Percentiles rank a stretch among this genome's conserved stretches.
These are phyloP conservation scores for Hypomontagnella submonticulosa DNA, from an alignment of 495 filamentous ascomycete genomes.

Conservation along the genomic window DNA sequence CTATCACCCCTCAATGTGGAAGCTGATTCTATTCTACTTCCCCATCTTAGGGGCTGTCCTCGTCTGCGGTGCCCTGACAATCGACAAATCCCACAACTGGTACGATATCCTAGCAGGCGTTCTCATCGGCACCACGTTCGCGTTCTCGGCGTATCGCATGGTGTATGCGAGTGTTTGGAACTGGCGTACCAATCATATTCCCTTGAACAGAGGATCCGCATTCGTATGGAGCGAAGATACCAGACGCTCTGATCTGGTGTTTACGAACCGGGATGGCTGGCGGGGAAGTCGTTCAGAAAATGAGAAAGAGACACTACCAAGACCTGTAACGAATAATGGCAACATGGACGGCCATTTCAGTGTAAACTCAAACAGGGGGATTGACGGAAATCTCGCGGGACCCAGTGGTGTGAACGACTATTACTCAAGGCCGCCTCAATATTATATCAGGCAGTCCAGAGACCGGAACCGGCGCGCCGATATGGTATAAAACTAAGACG, in stretches of 20 bases:
- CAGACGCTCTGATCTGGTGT: constrained; percentile 30
- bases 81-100: constrained; percentile 62
- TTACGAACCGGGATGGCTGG: constrained; percentile 41
- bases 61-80: constrained; percentile 60
- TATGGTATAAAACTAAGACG: constrained; percentile 13
- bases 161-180: constrained; percentile 57
- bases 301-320: constrained; percentile 28
- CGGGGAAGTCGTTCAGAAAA: constrained; percentile 1
- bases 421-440: neutral
- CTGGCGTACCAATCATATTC: constrained; percentile 57
- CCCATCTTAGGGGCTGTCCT: constrained; percentile 62
- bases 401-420: neutral
- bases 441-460: constrained; percentile 1
- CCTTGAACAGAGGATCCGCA: constrained; percentile 44
- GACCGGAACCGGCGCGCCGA: neutral
- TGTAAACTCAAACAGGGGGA: neutral
- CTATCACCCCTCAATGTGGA: constrained; percentile 67
- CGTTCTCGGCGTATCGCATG: constrained; percentile 54
- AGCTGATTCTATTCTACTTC: constrained; percentile 58
- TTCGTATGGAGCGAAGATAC: constrained; percentile 22
- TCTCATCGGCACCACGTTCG: constrained; percentile 55
- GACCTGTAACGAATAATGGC: constrained; percentile 10
- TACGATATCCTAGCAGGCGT: constrained; percentile 60
- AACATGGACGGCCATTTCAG: constrained; percentile 10
- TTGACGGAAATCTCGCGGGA: neutral